These are phyloP conservation scores for Aquilaria malaccensis DNA, from an alignment of 345 rosid genomes.

Conservation along the genomic window DNA sequence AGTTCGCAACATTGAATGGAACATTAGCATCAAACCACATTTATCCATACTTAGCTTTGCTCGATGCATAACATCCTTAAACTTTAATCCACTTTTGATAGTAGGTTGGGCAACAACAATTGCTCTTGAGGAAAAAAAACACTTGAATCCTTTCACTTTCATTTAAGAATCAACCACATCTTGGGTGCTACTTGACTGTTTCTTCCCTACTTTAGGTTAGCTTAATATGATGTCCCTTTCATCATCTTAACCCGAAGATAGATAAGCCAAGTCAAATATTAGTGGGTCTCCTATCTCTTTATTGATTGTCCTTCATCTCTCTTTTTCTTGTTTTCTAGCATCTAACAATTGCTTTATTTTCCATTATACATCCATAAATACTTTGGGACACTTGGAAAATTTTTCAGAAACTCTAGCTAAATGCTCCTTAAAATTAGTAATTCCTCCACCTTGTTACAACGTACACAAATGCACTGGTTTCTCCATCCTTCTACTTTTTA, in stretches of 20 bases:
- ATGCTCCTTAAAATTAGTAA: not conserved
- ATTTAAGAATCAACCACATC: not conserved
- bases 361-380: not conserved
- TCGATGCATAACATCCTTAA: not conserved
- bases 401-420: not conserved
- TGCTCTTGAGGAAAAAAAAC: not conserved
- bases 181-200: not conserved
- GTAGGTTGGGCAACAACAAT: not conserved
- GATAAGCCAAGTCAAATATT: not conserved
- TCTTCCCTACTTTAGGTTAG: not conserved
- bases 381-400: not conserved
- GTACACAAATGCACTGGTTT: too few relatives aligned
- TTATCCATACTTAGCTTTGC: not conserved
- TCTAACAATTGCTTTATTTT: not conserved
- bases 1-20: too few relatives aligned
- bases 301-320: not conserved
- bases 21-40: too few relatives aligned
- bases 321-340: not conserved
- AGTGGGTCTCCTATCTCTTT: not conserved
- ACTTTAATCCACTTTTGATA: not conserved
- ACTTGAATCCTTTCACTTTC: not conserved
- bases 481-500: too few relatives aligned
- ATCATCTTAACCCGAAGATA: not conserved
- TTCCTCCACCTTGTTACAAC: not conserved
- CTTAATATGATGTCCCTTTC: not conserved